Conservation (phyloP, 345 rosid species). For the Orychophragmus violaceus region DNA sequence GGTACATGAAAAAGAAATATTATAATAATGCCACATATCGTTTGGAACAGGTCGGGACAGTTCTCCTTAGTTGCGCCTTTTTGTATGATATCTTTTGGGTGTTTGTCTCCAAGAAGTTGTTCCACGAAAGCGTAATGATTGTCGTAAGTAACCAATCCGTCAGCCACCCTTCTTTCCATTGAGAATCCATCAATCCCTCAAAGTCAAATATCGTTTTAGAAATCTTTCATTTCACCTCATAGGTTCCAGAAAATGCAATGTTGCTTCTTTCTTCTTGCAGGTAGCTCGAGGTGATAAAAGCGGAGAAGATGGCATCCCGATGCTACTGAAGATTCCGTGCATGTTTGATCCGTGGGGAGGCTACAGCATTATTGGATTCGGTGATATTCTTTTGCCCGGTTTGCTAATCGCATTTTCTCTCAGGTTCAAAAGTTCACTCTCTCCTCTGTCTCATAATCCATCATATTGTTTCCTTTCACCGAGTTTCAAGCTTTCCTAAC, state of each 20-base stretch:
- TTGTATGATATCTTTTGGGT: constrained; percentile 99
- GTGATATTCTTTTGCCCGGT: constrained; percentile 97
- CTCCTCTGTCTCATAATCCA: neutral
- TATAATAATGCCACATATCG: neutral
- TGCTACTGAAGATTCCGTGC: constrained; percentile 93
- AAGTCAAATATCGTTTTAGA: neutral
- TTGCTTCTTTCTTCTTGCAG: constrained; percentile 34
- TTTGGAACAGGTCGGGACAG: constrained; percentile 79
- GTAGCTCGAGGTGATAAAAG: constrained; percentile 97
- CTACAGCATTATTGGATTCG: constrained; percentile 94
- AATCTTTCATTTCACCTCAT: too few relatives aligned
- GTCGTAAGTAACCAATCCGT: constrained; percentile 55
- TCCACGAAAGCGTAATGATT: constrained; percentile 98
- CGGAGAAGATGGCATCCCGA: constrained; percentile 97
- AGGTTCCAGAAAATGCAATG: neutral
- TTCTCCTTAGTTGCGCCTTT: constrained; percentile 94
- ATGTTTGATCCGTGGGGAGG: constrained; percentile 99
- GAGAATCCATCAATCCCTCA: neutral
- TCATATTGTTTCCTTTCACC: constrained; percentile 4
- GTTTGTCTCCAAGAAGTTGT: constrained; percentile 86
- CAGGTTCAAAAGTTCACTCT: constrained; percentile 44
- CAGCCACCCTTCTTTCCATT: neutral
- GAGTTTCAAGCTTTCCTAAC: constrained; percentile 1
- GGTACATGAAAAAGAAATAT: neutral
- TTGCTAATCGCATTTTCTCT: constrained; percentile 83